Evolutionary conservation across 2,329 filamentous ascomycete species (phyloP).

Genomic region (Cladosporium sp.): DNA sequence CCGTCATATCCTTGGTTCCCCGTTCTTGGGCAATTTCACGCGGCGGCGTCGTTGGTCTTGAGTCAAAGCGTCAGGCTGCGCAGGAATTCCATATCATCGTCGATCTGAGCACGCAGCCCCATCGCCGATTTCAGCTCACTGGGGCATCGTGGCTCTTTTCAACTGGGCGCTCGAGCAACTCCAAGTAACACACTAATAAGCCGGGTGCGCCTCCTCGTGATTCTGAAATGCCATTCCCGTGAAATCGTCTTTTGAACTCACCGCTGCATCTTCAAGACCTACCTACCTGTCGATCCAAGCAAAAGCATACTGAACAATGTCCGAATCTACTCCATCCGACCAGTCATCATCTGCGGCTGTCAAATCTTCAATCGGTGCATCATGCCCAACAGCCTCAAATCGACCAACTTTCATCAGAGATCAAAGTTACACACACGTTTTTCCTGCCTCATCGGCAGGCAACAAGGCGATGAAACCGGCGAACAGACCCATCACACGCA

Average conservation of each 20-base stretch:
- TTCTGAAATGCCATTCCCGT: too few species aligned
- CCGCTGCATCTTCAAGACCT: too few species aligned
- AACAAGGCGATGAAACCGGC: too few species aligned
- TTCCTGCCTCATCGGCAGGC: neutral
- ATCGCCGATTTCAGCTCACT: neutral
- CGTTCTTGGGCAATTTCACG: too few species aligned
- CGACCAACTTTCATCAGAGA: neutral
- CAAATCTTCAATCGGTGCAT: neutral
- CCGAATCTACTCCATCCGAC: neutral
- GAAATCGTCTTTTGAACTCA: too few species aligned
- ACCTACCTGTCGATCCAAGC: neutral
- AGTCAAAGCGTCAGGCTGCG: neutral
- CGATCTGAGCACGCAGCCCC: neutral
- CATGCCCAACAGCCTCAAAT: neutral
- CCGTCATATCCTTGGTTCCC: too few species aligned
- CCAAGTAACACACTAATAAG: too few species aligned
- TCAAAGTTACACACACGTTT: constrained; percentile 2
- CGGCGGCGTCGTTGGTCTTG: neutral
- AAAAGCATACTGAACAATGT: neutral
- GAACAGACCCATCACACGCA: neutral
- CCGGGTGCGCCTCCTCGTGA: too few species aligned
- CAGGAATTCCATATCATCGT: neutral
- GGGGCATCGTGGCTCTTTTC: too few species aligned
- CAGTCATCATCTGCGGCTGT: neutral
- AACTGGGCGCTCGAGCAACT: too few species aligned